Evolutionary conservation across 176 grass and related monocot genomes (phyloP), one percentile per base, ranked within the genome.

Genomic region (Avena sativa): DNA sequence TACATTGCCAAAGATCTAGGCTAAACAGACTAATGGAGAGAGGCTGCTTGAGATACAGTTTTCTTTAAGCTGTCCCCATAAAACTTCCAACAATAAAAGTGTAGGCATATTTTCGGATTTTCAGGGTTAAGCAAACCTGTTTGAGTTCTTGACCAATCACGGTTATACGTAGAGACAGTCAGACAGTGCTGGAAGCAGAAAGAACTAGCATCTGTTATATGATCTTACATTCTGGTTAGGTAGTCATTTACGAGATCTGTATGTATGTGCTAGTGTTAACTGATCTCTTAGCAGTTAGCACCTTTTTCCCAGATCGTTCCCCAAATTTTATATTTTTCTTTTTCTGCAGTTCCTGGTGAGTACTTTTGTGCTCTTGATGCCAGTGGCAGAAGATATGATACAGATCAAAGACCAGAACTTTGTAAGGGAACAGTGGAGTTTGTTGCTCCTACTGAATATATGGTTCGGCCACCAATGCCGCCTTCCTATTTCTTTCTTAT

Each of bases 401-500:
- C 77, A 78, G 92, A 93, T 91, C 90, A 99, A 90, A 89, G 97
- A 78, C 97, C 94, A 85, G 97, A 99, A 79, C 92, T 99, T 75
- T 90, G 51, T 48, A 94, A 99, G 56, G 97, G 97, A 89, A 99
- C 91, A 80, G 91, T 99, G 49, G 97, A 99, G 78, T 99, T 97
- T 93, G 91, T 97, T 84, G 97, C 97, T 86, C 88, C 97, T 47
- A 95, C 97, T 63, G 97, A 99, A 86, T 97, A 99, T 88, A 99
- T 99, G 97, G 90, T 99, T 84, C 92, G 97, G 87, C 94, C 97
- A 59, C 97, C 97, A 52, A 99, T 99, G 97, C 94, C 94, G 1
- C 97, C 97, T 23, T 91, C 87, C 43, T 99, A 94, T 87, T 99
- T 99, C 89, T 99, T 99, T 80, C 87, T 99, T 77, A 94, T 99